phyloP scores from a whole-genome alignment of 73 alveolate genomes.

The Diophrys sp. region DNA sequence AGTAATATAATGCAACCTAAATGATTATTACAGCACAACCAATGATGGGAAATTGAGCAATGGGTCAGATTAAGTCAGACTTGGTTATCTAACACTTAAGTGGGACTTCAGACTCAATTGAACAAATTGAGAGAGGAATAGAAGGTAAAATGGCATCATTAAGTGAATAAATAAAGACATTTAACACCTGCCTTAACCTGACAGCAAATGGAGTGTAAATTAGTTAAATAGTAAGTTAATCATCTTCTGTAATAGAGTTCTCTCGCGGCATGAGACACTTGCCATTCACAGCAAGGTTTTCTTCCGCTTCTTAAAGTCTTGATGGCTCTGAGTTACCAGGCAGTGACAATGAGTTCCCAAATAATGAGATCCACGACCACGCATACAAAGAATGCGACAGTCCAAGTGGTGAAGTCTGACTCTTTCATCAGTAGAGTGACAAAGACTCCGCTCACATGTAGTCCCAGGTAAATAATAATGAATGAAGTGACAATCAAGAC shows the following conservation, averaged over 20 bases:
- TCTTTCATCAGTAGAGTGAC: background rate
- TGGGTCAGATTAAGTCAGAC: too few species aligned
- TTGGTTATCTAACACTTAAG: too few species aligned
- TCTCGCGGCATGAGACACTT: background rate
- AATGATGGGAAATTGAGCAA: too few species aligned
- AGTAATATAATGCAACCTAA: too few species aligned
- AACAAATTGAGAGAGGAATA: too few species aligned
- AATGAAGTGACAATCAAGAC: background rate
- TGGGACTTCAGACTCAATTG: too few species aligned
- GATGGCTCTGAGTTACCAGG: background rate
- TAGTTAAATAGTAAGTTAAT: background rate
- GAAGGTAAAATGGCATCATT: too few species aligned
- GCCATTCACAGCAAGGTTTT: background rate
- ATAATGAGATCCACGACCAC: background rate
- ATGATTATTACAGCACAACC: too few species aligned
- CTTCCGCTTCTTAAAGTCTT: background rate
- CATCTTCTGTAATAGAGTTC: background rate
- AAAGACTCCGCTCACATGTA: background rate
- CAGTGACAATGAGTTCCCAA: background rate
- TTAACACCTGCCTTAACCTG: too few species aligned
- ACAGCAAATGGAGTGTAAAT: too few species aligned
- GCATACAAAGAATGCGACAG: background rate
- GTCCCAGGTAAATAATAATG: background rate
- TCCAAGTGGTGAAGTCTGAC: background rate
- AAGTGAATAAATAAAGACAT: too few species aligned